phyloP scores from a whole-genome alignment of 106 monocot species.

The Dioscorea dumetorum region DNA sequence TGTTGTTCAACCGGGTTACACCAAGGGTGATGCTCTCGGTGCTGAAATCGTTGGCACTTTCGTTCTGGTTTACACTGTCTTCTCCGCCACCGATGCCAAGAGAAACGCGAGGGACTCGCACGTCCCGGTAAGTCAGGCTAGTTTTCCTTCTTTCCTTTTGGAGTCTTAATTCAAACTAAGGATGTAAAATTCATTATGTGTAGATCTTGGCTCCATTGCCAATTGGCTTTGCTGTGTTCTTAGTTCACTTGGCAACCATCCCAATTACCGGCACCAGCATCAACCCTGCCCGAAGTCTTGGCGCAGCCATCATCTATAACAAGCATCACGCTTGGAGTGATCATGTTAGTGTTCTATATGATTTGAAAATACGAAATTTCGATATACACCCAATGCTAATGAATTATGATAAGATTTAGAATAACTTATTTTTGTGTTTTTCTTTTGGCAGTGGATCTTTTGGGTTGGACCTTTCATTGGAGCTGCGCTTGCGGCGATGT shows the following conservation, averaged over 20 bases:
- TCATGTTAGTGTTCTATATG: slow-evolving; percentile 12
- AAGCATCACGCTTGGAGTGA: slow-evolving; percentile 27
- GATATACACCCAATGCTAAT: too few species aligned
- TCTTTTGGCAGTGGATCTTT: slow-evolving; percentile 22
- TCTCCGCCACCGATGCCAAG: slow-evolving; percentile 68
- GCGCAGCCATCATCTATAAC: slow-evolving; percentile 39
- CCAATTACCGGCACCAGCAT: not conserved
- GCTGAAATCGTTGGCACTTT: slow-evolving; percentile 48
- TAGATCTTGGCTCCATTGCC: too few species aligned
- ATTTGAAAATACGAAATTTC: too few species aligned
- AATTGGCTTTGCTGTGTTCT: not conserved
- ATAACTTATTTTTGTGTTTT: too few species aligned
- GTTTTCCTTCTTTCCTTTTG: too few species aligned
- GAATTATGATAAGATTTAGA: too few species aligned
- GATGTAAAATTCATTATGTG: too few species aligned
- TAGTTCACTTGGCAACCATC: not conserved
- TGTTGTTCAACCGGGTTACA: slow-evolving; percentile 27
- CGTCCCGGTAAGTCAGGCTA: slow-evolving; percentile 28
- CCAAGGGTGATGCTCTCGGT: slow-evolving; percentile 39
- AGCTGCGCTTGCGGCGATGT: slow-evolving; percentile 19
- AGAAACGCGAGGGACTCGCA: slow-evolving; percentile 58
- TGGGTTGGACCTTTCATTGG: slow-evolving; percentile 36
- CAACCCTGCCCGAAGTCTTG: slow-evolving; percentile 9
- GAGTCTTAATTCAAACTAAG: too few species aligned
- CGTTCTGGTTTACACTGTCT: slow-evolving; percentile 51